A percentile compares a stretch with the other conserved stretches of the same genome.
phyloP scores from a whole-genome alignment of 306 rosid species.

The Benincasa hispida region DNA sequence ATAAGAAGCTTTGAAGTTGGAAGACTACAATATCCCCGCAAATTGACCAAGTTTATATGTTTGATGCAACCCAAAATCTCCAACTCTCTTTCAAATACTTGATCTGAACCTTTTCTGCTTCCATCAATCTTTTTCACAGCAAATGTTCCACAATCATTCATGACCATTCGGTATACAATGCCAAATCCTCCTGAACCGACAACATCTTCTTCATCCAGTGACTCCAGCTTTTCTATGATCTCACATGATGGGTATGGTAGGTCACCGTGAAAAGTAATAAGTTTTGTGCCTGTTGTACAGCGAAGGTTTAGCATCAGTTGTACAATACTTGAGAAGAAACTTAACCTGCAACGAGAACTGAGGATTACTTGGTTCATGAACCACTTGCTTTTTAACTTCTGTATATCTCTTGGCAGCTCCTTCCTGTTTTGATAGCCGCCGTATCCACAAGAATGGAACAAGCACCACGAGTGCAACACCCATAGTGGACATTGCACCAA shows the following conservation, averaged over 20 bases:
- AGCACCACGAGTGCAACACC: constrained; percentile 44
- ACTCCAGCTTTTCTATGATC: constrained; percentile 82
- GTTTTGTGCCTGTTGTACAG: constrained; percentile 59
- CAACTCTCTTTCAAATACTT: constrained; percentile 82
- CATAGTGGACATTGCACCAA: constrained; percentile 57
- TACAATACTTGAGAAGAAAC: neutral
- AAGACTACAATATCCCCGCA: constrained; percentile 86
- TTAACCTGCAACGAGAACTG: neutral
- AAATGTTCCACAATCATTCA: constrained; percentile 89
- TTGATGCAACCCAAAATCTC: constrained; percentile 86
- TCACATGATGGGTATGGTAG: constrained; percentile 78
- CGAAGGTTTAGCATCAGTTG: neutral
- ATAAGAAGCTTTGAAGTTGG: constrained; percentile 84
- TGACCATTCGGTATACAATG: constrained; percentile 84
- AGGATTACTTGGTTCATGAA: constrained; percentile 52
- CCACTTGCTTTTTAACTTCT: constrained; percentile 73
- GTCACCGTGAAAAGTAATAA: constrained; percentile 92
- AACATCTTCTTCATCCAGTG: constrained; percentile 68
- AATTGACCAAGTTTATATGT: constrained; percentile 77
- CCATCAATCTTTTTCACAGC: constrained; percentile 88
- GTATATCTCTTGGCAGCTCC: constrained; percentile 49
- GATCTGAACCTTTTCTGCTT: constrained; percentile 66
- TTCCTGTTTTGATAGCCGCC: constrained; percentile 63
- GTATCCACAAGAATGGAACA: constrained; percentile 59
- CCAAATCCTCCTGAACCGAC: constrained; percentile 96